Conservation (phyloP, 2,329 filamentous ascomycete species). For the Hypoxylon rubiginosum region DNA sequence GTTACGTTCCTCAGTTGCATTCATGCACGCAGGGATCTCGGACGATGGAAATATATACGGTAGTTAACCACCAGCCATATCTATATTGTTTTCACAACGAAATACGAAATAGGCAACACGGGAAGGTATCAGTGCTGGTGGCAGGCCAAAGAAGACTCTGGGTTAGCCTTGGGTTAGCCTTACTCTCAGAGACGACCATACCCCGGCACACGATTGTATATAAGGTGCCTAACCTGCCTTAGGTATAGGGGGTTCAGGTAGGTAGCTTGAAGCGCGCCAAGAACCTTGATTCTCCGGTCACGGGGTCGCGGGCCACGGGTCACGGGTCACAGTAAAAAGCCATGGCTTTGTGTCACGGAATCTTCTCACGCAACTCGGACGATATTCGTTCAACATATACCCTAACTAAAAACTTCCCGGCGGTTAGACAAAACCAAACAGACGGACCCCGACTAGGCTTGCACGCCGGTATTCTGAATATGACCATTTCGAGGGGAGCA, state of each 20-base stretch:
- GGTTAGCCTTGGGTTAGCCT: neutral
- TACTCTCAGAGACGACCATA: neutral
- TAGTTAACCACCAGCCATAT: neutral
- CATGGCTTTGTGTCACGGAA: neutral
- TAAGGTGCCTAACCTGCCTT: neutral
- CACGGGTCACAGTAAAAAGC: conserved; percentile 1
- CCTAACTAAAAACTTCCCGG: neutral
- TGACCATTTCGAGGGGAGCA: conserved; percentile 18
- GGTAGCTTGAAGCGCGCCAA: neutral
- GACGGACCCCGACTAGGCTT: conserved; percentile 24
- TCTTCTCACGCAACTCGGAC: neutral
- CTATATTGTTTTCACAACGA: neutral
- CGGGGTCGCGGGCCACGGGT: conserved; percentile 8
- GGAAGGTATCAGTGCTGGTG: neutral
- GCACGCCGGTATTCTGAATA: conserved; percentile 20
- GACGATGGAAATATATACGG: neutral
- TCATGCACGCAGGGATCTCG: neutral
- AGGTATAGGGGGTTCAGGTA: neutral
- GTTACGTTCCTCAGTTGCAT: conserved; percentile 9
- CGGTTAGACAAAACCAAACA: conserved; percentile 7
- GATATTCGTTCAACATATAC: neutral
- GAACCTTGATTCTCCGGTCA: neutral
- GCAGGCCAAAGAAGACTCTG: neutral
- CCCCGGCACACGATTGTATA: neutral
- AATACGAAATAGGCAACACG: conserved; percentile 1